Base-by-base conservation (phyloP, 2,329 filamentous ascomycete species). In the Pseudocercospora musae region DNA sequence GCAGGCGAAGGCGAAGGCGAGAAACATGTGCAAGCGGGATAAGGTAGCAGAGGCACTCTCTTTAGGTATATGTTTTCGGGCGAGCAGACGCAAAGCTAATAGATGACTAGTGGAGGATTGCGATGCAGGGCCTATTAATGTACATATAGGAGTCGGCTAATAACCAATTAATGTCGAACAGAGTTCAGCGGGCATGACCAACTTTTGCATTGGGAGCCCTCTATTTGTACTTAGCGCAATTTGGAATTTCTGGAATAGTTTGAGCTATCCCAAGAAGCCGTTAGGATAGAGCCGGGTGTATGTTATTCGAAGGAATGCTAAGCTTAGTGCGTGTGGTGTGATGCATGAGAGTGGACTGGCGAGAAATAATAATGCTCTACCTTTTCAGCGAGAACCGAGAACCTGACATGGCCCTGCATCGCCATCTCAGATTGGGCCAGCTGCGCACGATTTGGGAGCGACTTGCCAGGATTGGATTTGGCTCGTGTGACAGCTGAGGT, bases 51-150 rank as follows among this genome's bases (percentile, higher is more conserved):
- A 55, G 37, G 59, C 42, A 61, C 40, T 25, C 60, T 62, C 60
- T 58, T n/a, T 59, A 65, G 62, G 58, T 48, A 50, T 46, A 62
- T 62, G 60, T 62, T 62, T 57, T 62, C 42, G 50, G 60, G 52
- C 48, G 23, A 56, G 54, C 55, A 54, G 55, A 31, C 27, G 52
- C 52, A 58, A 50, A 58, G 60, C 60, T 58, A 56, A 54, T 60
- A 62, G 64, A 61, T 64, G 63, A 56, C 53, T 50, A 60, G 59
- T 61, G 62, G 58, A 62, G 59, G 55, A 58, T 27, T 33, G 52
- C 29, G 53, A 42, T 64, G 62, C 62, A 58, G 49, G 62, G 62
- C 62, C 55, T n/a, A n/a, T 44, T 58, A 29, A 56, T 58, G 58
- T 60, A 27, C 40, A 57, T 57, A 58, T 58, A 64, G 62, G 55